phyloP scores from a whole-genome alignment of 1,284 basidiomycete species.

The Kalmanozyma brasiliensis region DNA sequence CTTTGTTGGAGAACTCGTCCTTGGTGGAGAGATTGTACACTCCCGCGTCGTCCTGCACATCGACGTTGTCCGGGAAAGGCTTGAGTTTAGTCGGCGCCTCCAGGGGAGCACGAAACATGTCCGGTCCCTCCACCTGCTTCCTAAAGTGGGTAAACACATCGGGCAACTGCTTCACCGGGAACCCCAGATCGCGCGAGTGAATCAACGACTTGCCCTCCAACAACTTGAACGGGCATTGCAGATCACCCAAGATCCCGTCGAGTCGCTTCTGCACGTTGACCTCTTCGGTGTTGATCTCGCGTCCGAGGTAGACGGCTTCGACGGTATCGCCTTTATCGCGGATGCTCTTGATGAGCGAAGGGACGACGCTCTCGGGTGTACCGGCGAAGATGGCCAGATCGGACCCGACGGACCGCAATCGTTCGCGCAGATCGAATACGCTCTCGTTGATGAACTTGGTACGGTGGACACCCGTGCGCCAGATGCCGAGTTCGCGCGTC shows the following conservation, averaged over 20 bases:
- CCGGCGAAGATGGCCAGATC: constrained; percentile 59
- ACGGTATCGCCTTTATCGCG: constrained; percentile 68
- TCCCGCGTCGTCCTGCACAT: constrained; percentile 24
- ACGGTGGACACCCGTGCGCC: constrained; percentile 52
- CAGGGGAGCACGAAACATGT: constrained; percentile 46
- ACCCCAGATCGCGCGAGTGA: constrained; percentile 41
- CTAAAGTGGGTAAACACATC: constrained; percentile 63
- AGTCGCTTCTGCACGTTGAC: constrained; percentile 50
- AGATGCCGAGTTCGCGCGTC: constrained; percentile 49
- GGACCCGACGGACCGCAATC: constrained; percentile 34
- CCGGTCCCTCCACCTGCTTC: constrained; percentile 55
- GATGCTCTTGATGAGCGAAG: constrained; percentile 68
- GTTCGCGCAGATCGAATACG: constrained; percentile 52
- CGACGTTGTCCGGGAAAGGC: constrained; percentile 37
- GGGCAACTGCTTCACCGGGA: constrained; percentile 53
- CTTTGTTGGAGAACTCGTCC: constrained; percentile 10
- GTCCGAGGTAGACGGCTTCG: constrained; percentile 70
- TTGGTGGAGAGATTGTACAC: constrained; percentile 31
- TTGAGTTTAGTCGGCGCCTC: constrained; percentile 46
- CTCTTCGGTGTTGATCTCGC: constrained; percentile 68
- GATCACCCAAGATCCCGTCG: background rate
- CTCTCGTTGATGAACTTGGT: constrained; percentile 52
- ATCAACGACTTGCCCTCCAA: constrained; percentile 44
- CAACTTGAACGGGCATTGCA: constrained; percentile 25
- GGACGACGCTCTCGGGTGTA: constrained; percentile 52